Conservation (phyloP, 441 rosid genomes). For the Metrosideros polymorpha region DNA sequence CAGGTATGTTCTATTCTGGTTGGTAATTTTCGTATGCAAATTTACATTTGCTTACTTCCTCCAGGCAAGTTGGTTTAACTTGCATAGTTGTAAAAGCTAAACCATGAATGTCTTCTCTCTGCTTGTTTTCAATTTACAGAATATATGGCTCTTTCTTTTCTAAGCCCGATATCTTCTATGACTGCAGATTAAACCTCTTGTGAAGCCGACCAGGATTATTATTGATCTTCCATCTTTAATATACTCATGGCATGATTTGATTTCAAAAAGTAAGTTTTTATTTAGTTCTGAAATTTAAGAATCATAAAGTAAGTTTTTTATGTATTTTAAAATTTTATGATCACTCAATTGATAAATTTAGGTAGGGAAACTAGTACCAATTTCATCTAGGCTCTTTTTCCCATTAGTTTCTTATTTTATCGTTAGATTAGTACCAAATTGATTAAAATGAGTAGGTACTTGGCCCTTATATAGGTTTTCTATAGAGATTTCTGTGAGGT, state of each 20-base stretch:
- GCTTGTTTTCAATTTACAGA: not conserved
- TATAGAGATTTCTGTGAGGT: not conserved
- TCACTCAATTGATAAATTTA: not conserved
- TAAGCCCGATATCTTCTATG: not conserved
- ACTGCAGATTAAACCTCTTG: conserved; percentile 92
- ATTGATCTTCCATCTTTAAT: conserved; percentile 25
- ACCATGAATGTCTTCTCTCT: not conserved
- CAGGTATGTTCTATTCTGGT: conserved; percentile 96
- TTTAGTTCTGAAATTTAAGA: not conserved
- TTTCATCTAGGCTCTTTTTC: not conserved
- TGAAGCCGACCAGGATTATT: conserved; percentile 60
- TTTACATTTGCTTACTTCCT: conserved; percentile 96
- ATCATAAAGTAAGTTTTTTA: not conserved
- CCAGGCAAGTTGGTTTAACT: conserved; percentile 51
- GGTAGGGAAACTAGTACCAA: not conserved
- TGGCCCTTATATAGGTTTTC: not conserved
- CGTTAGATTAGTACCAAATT: not conserved
- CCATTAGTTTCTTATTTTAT: not conserved
- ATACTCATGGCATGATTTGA: conserved; percentile 96
- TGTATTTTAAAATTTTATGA: not conserved
- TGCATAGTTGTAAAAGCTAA: not conserved
- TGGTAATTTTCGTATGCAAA: conserved; percentile 81
- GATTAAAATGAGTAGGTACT: not conserved
- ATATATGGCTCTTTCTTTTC: not conserved
- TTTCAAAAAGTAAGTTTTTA: conserved; percentile 72